Conservation (phyloP, 2,329 filamentous ascomycete genomes). For the Plenodomus tracheiphilus region DNA sequence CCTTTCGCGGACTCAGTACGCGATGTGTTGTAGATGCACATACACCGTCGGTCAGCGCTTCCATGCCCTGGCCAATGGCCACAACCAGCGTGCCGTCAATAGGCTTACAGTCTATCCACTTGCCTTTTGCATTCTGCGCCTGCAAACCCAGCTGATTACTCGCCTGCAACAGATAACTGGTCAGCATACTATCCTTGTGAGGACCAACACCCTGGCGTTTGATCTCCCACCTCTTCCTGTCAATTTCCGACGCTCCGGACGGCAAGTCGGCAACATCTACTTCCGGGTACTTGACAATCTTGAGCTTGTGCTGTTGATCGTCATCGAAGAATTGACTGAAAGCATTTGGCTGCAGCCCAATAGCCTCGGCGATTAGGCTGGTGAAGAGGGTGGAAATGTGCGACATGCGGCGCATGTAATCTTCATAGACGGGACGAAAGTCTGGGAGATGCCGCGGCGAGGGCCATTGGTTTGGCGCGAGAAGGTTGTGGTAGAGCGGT, state of each 20-base stretch:
- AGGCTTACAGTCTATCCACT: conserved; percentile 83
- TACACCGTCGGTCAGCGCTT: conserved; percentile 81
- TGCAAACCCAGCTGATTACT: conserved; percentile 76
- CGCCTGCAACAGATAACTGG: conserved; percentile 79
- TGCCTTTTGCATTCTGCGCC: conserved; percentile 76
- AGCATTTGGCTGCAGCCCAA: conserved; percentile 68
- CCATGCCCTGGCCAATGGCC: conserved; percentile 83
- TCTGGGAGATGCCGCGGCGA: conserved; percentile 62
- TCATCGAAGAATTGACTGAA: conserved; percentile 79
- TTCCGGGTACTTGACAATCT: conserved; percentile 87
- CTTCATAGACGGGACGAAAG: conserved; percentile 70
- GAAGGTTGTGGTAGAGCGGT: conserved; percentile 74
- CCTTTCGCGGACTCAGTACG: conserved; percentile 73
- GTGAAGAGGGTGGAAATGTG: conserved; percentile 74
- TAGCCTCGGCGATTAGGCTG: conserved; percentile 80
- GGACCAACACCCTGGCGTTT: conserved; percentile 69
- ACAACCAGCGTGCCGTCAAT: conserved; percentile 78
- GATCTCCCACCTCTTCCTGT: conserved; percentile 54
- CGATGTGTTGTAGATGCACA: conserved; percentile 81
- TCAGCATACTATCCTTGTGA: conserved; percentile 85
- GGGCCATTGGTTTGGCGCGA: conserved; percentile 81
- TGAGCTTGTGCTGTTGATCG: conserved; percentile 79
- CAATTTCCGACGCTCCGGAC: conserved; percentile 31
- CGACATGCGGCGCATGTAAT: conserved; percentile 79
- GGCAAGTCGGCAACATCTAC: conserved; percentile 40